Evolutionary conservation across 2,329 filamentous ascomycete genomes (phyloP).

Genomic region (Aspergillus sp.): DNA sequence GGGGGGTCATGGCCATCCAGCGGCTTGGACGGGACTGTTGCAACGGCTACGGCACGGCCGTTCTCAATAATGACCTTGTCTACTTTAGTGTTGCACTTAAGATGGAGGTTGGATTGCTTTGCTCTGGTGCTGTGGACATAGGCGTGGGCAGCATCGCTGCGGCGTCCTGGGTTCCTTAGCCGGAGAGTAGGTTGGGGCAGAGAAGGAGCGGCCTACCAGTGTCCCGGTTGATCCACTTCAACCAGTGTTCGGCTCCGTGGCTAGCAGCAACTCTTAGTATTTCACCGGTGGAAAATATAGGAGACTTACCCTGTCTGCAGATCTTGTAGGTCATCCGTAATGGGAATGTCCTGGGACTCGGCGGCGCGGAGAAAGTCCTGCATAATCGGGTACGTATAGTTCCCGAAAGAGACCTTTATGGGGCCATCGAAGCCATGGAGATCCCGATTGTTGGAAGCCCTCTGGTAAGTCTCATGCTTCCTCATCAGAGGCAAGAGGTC

Average conservation of each 20-base stretch:
- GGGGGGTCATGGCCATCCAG: conserved; percentile 54
- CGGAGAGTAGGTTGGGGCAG: background rate
- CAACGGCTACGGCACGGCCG: conserved; percentile 68
- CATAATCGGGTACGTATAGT: conserved; percentile 78
- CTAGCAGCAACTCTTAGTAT: conserved; percentile 13
- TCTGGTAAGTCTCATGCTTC: conserved; percentile 78
- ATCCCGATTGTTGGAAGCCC: conserved; percentile 58
- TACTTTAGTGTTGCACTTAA: conserved; percentile 73
- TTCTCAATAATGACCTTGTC: conserved; percentile 74
- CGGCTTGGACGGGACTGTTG: conserved; percentile 68
- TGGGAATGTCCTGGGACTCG: conserved; percentile 71
- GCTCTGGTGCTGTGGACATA: conserved; percentile 75
- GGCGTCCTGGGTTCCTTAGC: conserved; percentile 58
- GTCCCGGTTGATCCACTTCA: conserved; percentile 76
- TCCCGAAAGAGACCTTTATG: conserved; percentile 78
- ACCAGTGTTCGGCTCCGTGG: conserved; percentile 75
- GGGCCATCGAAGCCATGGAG: conserved; percentile 75
- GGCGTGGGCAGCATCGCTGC: conserved; percentile 72
- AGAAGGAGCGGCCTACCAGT: conserved; percentile 40
- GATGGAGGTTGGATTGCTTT: conserved; percentile 67
- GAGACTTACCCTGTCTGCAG: conserved; percentile 44
- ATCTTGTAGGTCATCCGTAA: conserved; percentile 75
- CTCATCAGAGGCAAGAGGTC: conserved; percentile 73
- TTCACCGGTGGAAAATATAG: background rate
- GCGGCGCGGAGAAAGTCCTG: conserved; percentile 73